Evolutionary conservation across 768 basidiomycete genomes (phyloP).

Genomic region (Hypholoma fasciculare): DNA sequence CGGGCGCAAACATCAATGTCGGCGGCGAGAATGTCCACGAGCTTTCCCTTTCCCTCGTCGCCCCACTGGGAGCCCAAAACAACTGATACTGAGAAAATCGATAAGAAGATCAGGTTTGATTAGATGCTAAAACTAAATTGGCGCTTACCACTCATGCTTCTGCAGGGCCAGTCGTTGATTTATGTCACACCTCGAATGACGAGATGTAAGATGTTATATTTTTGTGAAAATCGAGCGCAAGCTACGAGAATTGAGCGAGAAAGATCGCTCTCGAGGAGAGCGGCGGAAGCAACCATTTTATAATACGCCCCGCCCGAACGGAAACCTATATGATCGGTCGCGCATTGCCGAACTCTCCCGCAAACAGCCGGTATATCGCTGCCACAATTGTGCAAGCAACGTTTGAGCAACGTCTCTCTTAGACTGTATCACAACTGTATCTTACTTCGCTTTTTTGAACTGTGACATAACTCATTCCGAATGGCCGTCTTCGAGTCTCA

Average conservation of each 20-base stretch:
- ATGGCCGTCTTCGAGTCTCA: constrained; percentile 15
- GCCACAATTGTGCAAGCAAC: no score
- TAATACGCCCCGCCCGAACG: constrained; percentile 9
- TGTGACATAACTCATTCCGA: background rate
- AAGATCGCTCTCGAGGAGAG: constrained; percentile 3
- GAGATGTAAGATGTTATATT: background rate
- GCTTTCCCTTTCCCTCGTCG: constrained; percentile 93
- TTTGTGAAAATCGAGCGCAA: background rate
- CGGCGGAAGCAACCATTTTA: constrained; percentile 18
- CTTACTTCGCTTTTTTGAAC: background rate
- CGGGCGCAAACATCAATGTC: constrained; percentile 91
- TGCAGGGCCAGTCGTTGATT: background rate
- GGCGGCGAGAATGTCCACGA: constrained; percentile 93
- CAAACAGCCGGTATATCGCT: background rate
- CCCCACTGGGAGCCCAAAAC: constrained; percentile 92
- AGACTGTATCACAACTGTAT: background rate
- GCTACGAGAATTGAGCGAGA: background rate
- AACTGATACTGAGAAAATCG: constrained; percentile 47
- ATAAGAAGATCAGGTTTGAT: constrained; percentile 19
- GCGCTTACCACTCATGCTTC: constrained; percentile 32
- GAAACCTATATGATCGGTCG: constrained; percentile 21
- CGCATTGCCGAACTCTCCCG: constrained; percentile 13
- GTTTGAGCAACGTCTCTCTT: no score
- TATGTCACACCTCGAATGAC: background rate
- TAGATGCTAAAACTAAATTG: constrained; percentile 14